Base-by-base conservation (phyloP, 106 monocot species). In the Phalaenopsis aphrodite region DNA sequence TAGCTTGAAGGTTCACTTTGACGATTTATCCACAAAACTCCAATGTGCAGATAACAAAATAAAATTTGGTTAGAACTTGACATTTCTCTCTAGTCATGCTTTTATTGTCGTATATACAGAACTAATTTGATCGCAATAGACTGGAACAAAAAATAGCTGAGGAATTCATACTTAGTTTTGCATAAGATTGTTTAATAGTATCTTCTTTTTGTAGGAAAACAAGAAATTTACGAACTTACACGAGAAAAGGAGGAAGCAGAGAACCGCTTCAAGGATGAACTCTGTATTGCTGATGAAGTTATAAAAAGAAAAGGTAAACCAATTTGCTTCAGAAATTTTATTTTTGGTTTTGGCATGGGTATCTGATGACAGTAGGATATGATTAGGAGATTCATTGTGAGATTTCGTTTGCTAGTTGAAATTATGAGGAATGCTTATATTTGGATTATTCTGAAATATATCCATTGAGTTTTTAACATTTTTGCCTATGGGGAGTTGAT, bases 201-300 rank as follows among this genome's bases (percentile, higher is more conserved):
- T 42, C 19, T 4, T 30, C 3, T 43, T 57, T 75, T 56, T 68
- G 23, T 57, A 99, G 99, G 93, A 38, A 84, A 91, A 79, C 82
- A 90, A 84, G 88, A 88, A 72, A 79, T 94, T 67, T 42, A 80
- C 61, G 72, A 89, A 69, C 82, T 94, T 56, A 82, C 75, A 74
- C 76, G 85, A 21, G 88, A 93, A 83, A 99, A 93, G 78, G 86
- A 87, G 56, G 89, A 95, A 86, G 78, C 80, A 56, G 88, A 88
- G 55, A 82, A 80, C 58, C 71, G 67, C 37, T 77, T 91, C 55
- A 88, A 49, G 79, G 79, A 87, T 79, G 83, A 88, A 79, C 67
- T 81, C 8, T 72, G 36, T 78, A 73, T 83, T 80, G 82, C 80
- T 79, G 80, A 87, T 52, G 82, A 81, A 73, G 74, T 84, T 47